Evolutionary conservation across 257 asterid species (phyloP).

Genomic region (Solanum gracilifrons): DNA sequence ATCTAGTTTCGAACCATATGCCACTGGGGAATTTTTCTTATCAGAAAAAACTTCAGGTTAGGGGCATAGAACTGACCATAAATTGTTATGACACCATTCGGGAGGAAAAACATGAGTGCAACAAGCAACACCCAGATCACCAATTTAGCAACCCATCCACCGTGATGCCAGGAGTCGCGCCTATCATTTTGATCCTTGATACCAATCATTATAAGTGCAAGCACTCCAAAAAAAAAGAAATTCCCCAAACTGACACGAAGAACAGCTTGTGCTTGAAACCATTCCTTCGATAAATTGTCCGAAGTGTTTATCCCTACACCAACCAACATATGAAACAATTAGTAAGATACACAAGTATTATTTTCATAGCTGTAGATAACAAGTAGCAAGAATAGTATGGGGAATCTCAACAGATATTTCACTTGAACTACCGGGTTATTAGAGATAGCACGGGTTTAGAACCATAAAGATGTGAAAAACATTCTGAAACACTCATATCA

Average conservation of each 20-base stretch:
- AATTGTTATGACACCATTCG: constrained; percentile 43
- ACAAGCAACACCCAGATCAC: constrained; percentile 68
- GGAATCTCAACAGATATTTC: neutral
- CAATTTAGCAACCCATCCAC: constrained; percentile 83
- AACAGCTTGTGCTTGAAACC: constrained; percentile 83
- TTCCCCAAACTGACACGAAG: constrained; percentile 98
- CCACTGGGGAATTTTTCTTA: neutral
- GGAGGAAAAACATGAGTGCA: constrained; percentile 83
- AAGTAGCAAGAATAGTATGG: neutral
- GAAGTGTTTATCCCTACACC: constrained; percentile 79
- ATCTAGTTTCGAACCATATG: neutral
- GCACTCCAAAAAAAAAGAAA: constrained; percentile 75
- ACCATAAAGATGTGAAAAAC: neutral
- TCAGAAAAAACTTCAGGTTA: neutral
- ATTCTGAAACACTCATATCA: neutral
- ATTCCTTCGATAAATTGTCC: constrained; percentile 53
- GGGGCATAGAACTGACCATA: constrained; percentile 42
- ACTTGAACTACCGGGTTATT: neutral
- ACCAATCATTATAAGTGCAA: constrained; percentile 84
- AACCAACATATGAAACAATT: neutral
- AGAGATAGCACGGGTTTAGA: neutral
- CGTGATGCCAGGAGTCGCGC: constrained; percentile 88
- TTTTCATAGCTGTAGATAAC: neutral
- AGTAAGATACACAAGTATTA: neutral
- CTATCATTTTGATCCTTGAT: constrained; percentile 85